phyloP scores from a whole-genome alignment of 78 protist species.

The Dictyostelium firmibasis region DNA sequence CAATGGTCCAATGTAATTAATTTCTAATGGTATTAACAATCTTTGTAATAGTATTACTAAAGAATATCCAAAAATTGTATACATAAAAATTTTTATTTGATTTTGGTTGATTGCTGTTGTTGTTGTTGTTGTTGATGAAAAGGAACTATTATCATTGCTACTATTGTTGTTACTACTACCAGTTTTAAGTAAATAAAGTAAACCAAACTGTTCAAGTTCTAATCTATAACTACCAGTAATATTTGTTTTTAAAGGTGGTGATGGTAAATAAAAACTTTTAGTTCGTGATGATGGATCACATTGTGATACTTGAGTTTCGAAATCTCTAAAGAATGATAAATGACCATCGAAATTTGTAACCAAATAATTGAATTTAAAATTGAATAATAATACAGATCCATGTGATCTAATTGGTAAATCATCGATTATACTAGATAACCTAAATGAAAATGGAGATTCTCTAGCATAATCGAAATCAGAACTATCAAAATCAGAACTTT shows the following conservation, averaged over 20 bases:
- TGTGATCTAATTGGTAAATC: neutral
- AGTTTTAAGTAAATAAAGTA: neutral
- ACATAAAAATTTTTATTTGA: neutral
- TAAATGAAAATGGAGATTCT: neutral
- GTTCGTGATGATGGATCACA: constrained; percentile 5
- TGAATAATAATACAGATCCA: neutral
- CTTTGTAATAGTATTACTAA: neutral
- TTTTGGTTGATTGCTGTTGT: neutral
- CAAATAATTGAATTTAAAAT: constrained; percentile 10
- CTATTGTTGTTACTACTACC: neutral
- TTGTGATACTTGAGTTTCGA: neutral
- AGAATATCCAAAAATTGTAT: neutral
- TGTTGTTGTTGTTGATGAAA: neutral
- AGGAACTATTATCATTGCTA: neutral
- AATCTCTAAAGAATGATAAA: constrained; percentile 17
- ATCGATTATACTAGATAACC: constrained; percentile 13
- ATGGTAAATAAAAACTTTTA: constrained; percentile 39
- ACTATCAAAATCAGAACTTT: neutral
- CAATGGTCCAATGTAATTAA: neutral
- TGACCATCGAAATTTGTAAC: constrained; percentile 3
- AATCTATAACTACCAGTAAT: neutral
- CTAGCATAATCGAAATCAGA: neutral
- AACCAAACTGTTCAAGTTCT: neutral
- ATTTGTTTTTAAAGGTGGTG: constrained; percentile 23
- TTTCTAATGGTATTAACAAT: neutral